These are phyloP conservation scores for Saccharomycopsis malanga DNA, from an alignment of 805 yeast species.

Conservation along the genomic window DNA sequence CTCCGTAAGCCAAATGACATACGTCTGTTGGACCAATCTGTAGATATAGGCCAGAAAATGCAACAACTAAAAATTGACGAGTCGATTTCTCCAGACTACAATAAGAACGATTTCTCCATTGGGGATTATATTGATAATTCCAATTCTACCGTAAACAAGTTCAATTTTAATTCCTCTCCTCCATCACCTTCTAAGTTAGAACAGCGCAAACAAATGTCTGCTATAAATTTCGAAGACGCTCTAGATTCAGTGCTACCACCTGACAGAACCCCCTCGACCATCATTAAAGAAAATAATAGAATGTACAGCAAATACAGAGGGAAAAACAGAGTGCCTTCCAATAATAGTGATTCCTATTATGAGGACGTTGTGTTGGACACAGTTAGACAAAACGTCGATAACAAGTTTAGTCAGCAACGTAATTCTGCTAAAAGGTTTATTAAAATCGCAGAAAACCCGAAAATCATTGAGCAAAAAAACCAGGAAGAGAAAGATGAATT, in stretches of 20 bases:
- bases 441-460: neutral
- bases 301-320: conserved; percentile 7
- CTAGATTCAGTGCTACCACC: conserved; percentile 20
- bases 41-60: neutral
- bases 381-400: conserved; percentile 19
- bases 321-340: neutral
- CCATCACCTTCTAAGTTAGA: conserved; percentile 10
- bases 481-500: conserved; percentile 14
- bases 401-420: conserved; percentile 6
- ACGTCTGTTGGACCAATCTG: neutral
- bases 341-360: conserved; percentile 17
- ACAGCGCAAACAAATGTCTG: conserved; percentile 3
- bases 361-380: conserved; percentile 20
- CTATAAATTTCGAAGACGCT: conserved; percentile 13
- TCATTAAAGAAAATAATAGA: conserved; percentile 18
- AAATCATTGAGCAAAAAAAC: neutral
- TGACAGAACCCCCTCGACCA: conserved; percentile 21
- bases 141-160: conserved; percentile 9
- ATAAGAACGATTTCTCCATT: conserved; percentile 5
- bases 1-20: neutral
- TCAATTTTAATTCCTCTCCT: neutral
- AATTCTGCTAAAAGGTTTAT: neutral
- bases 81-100: neutral
- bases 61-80: conserved; percentile 12
- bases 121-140: conserved; percentile 12